phyloP scores from a whole-genome alignment of 75 land plant genomes.

The Cupressus sempervirens region DNA sequence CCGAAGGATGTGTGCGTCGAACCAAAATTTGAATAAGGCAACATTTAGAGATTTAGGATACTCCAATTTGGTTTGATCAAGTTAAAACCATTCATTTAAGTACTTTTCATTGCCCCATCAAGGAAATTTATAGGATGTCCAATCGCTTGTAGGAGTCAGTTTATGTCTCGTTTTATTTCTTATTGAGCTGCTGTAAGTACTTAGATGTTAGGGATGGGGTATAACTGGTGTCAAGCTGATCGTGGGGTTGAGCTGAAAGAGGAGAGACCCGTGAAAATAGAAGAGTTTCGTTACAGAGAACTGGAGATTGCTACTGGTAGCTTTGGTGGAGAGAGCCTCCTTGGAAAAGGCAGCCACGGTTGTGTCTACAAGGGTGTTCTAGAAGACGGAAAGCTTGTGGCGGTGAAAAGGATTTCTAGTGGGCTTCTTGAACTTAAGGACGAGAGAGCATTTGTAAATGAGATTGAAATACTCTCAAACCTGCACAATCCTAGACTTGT shows the following conservation, averaged over 20 bases:
- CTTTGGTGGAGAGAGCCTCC: conserved; percentile 44
- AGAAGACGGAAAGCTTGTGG: conserved; percentile 44
- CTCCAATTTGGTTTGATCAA: background rate
- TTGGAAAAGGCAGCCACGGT: conserved; percentile 84
- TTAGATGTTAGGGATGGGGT: background rate
- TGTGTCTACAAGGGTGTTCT: conserved; percentile 61
- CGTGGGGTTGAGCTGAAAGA: background rate
- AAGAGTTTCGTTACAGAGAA: conserved; percentile 40
- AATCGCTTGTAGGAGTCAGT: background rate
- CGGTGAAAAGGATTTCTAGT: conserved; percentile 48
- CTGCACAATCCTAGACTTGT: conserved; percentile 50
- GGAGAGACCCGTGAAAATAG: background rate
- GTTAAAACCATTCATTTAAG: background rate
- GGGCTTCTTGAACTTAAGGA: conserved; percentile 15
- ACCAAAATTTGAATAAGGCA: background rate
- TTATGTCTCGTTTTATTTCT: background rate
- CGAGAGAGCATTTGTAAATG: conserved; percentile 44
- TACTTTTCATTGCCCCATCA: background rate
- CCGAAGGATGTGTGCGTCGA: background rate
- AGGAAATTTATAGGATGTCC: background rate
- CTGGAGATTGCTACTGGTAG: conserved; percentile 48
- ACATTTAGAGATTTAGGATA: background rate
- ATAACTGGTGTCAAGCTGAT: conserved; percentile 5
- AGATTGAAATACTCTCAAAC: conserved; percentile 60
- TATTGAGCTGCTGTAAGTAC: background rate